These are phyloP conservation scores for Thecaphora thlaspeos DNA, from an alignment of 1,284 basidiomycete genomes.

Conservation along the genomic window DNA sequence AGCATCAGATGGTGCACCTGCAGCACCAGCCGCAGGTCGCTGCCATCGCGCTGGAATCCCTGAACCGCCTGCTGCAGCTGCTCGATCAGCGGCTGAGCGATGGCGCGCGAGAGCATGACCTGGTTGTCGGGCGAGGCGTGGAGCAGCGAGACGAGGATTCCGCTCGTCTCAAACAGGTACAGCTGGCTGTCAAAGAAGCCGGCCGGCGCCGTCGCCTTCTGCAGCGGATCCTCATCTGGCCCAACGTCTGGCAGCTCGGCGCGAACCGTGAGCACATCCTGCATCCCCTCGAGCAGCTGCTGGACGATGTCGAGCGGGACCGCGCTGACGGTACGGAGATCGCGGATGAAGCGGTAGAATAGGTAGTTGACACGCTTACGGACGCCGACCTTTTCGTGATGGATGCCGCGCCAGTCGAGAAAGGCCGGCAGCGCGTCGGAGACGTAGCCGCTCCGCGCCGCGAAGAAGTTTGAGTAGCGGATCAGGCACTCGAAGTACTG, in stretches of 20 bases:
- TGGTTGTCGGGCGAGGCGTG: constrained; percentile 71
- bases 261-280: constrained; percentile 62
- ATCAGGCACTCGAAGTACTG: constrained; percentile 91
- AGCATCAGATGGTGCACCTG: constrained; percentile 94
- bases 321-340: constrained; percentile 68
- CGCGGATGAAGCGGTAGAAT: constrained; percentile 88
- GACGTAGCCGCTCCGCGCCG: constrained; percentile 76
- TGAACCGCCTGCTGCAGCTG: constrained; percentile 73
- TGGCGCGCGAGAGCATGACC: constrained; percentile 65
- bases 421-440: constrained; percentile 75
- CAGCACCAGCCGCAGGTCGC: constrained; percentile 73
- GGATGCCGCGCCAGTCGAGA: constrained; percentile 85
- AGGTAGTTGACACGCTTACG: constrained; percentile 85
- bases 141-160: constrained; percentile 77
- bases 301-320: constrained; percentile 73
- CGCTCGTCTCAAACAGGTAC: constrained; percentile 90
- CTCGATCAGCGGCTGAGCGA: constrained; percentile 78
- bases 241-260: constrained; percentile 63
- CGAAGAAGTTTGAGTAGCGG: constrained; percentile 92
- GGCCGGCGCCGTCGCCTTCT: constrained; percentile 75
- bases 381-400: constrained; percentile 72
- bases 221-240: constrained; percentile 65
- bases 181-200: constrained; percentile 84
- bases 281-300: constrained; percentile 48
- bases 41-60: constrained; percentile 49